phyloP scores from a whole-genome alignment of 179 eudicot genomes.

The Camellia oleifera region DNA sequence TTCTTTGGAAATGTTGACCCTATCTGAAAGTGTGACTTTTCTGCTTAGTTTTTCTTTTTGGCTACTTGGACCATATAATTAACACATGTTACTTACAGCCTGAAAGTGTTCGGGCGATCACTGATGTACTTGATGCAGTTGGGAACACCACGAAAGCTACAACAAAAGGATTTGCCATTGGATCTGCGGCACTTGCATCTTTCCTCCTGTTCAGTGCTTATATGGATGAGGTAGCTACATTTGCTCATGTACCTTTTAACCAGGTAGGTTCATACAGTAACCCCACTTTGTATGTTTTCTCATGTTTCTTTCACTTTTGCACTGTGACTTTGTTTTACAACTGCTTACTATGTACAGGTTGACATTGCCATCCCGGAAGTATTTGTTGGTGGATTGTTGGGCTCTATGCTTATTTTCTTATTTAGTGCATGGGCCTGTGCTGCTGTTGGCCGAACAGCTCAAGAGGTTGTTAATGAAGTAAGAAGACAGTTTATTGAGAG shows the following conservation, averaged over 20 bases:
- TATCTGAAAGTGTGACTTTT: neutral
- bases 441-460: slow-evolving; percentile 98
- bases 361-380: slow-evolving; percentile 99
- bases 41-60: neutral
- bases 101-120: slow-evolving; percentile 93
- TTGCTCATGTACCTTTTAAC: slow-evolving; percentile 68
- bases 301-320: slow-evolving; percentile 14
- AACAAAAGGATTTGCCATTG: slow-evolving; percentile 97
- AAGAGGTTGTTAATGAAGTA: slow-evolving; percentile 98
- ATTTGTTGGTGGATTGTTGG: slow-evolving; percentile 91
- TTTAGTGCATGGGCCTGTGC: slow-evolving; percentile 99
- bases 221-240: slow-evolving; percentile 96
- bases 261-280: slow-evolving; percentile 48
- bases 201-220: slow-evolving; percentile 98
- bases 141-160: slow-evolving; percentile 99
- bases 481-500: slow-evolving; percentile 97
- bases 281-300: slow-evolving; percentile 16
- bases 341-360: slow-evolving; percentile 48
- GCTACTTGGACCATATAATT: neutral
- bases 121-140: slow-evolving; percentile 97
- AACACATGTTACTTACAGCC: slow-evolving; percentile 49
- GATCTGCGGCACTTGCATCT: slow-evolving; percentile 98
- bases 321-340: slow-evolving; percentile 10
- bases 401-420: slow-evolving; percentile 95
- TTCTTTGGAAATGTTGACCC: slow-evolving; percentile 8